Evolutionary conservation across 495 filamentous ascomycete species (phyloP).

Genomic region (Aspergillus affinis): DNA sequence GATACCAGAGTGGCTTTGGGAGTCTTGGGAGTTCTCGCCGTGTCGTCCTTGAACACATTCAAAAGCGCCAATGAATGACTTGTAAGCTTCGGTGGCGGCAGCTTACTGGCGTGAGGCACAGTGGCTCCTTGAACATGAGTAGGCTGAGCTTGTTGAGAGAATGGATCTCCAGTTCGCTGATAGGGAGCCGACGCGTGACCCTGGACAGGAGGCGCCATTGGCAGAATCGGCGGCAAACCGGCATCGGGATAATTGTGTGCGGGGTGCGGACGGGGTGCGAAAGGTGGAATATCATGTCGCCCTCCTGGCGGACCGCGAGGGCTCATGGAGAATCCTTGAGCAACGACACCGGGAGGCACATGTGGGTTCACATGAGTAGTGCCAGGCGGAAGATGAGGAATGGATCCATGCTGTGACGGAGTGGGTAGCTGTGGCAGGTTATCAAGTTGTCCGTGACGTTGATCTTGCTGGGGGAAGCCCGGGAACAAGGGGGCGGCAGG

Average conservation of each 20-base stretch:
- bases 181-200: slow-evolving; percentile 45
- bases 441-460: slow-evolving; percentile 22
- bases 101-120: slow-evolving; percentile 55
- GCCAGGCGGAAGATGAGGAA: slow-evolving; percentile 14
- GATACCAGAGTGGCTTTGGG: slow-evolving; percentile 32
- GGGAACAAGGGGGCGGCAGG: slow-evolving; percentile 39
- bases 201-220: slow-evolving; percentile 15
- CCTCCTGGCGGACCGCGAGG: slow-evolving; percentile 18
- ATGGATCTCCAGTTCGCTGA: slow-evolving; percentile 53
- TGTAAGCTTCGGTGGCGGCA: slow-evolving; percentile 61
- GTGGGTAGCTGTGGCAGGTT: slow-evolving; percentile 26
- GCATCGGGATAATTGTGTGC: slow-evolving; percentile 11
- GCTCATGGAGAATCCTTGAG: slow-evolving; percentile 13
- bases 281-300: slow-evolving; percentile 16
- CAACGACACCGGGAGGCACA: slow-evolving; percentile 10
- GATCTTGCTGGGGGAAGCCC: slow-evolving; percentile 36
- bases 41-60: slow-evolving; percentile 59
- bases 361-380: slow-evolving; percentile 8
- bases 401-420: slow-evolving; percentile 19
- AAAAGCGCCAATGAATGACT: slow-evolving; percentile 63
- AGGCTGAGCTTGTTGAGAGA: slow-evolving; percentile 41
- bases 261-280: slow-evolving; percentile 15
- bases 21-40: slow-evolving; percentile 31
- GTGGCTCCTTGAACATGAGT: slow-evolving; percentile 42
- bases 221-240: slow-evolving; percentile 16